phyloP scores from a whole-genome alignment of 2,329 filamentous ascomycete species.

The Colletotrichum falcatum region DNA sequence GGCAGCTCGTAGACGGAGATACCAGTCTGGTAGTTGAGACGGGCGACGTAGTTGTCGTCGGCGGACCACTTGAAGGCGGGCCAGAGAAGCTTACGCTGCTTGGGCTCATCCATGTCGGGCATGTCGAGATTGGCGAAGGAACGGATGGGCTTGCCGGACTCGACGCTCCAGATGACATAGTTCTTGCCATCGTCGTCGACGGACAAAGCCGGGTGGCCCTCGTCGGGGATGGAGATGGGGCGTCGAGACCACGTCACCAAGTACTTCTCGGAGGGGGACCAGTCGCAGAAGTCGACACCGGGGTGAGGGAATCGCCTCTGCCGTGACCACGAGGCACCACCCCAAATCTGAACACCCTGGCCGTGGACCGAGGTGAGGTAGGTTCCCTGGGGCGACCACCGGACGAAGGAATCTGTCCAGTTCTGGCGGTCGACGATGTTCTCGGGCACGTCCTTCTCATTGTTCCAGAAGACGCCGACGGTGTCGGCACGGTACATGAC shows the following conservation, averaged over 20 bases:
- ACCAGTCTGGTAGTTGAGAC: conserved; percentile 86
- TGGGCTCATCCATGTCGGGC: conserved; percentile 70
- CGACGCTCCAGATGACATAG: conserved; percentile 98
- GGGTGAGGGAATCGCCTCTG: conserved; percentile 95
- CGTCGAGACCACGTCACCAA: conserved; percentile 96
- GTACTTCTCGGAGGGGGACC: conserved; percentile 93
- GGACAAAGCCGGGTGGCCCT: conserved; percentile 83
- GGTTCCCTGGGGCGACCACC: conserved; percentile 96
- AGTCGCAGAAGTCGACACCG: conserved; percentile 94
- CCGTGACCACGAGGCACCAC: conserved; percentile 87
- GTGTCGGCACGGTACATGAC: conserved; percentile 93
- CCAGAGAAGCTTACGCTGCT: conserved; percentile 91
- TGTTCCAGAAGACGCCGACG: conserved; percentile 98
- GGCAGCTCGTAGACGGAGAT: conserved; percentile 94
- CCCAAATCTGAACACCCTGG: conserved; percentile 98
- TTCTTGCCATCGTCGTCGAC: conserved; percentile 98
- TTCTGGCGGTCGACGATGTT: conserved; percentile 90
- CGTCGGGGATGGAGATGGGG: conserved; percentile 91
- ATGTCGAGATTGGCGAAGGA: conserved; percentile 94
- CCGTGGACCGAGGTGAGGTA: conserved; percentile 95
- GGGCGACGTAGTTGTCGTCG: conserved; percentile 96
- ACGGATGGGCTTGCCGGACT: conserved; percentile 87
- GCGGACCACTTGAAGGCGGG: conserved; percentile 99
- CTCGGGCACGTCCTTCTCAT: conserved; percentile 91
- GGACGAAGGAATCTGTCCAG: conserved; percentile 98